Evolutionary conservation across 2,329 filamentous ascomycete species (phyloP), one percentile per base, ranked within the genome.

Genomic region (Fusarium pseudograminearum): DNA sequence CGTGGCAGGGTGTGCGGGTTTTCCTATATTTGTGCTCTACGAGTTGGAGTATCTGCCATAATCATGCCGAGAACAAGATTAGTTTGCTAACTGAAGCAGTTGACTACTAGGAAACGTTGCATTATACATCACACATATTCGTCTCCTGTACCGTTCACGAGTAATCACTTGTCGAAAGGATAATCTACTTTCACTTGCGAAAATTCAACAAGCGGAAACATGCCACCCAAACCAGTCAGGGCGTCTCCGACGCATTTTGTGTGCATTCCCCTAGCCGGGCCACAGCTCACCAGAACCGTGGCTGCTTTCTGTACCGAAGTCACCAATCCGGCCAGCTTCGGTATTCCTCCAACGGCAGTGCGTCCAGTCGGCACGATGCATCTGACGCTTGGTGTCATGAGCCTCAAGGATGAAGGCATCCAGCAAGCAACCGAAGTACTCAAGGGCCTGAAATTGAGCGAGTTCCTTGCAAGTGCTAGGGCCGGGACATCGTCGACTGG

Each of bases 361-460:
- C 84, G 94, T 30, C 93, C 93, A 0, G 80, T 93, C 1, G 92
- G 93, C 1, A 94, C 93, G 2, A 80, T 98, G 48, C 95, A 98
- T 79, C 82, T 97, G 4, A 98, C 94, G 0, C 84, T 98, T 0
- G 94, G 94, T 0, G 92, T 97, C 2, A 94, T 98, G 91, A 91
- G 87, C 69, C 85, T 97, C 12, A 79, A 83, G 5, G 83, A 81
- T 4, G 79, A 83, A 4, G 83, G 85, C 7, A 68, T 87, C 9
- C 80, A 80, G 5, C 78, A 73, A 40, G 85, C 85, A 3, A 74
- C 80, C 16, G 78, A 77, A 38, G 65, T 85, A 41, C 75, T 86
- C 24, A 73, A 67, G 54, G 71, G 74, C 18, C 70, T 86, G 33
- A 73, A 73, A 57, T 80, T 78, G 59, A 79, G 73, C n/a, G 79